Base-by-base conservation (phyloP, 169 alveolate genomes). In the Theileria annulata region DNA sequence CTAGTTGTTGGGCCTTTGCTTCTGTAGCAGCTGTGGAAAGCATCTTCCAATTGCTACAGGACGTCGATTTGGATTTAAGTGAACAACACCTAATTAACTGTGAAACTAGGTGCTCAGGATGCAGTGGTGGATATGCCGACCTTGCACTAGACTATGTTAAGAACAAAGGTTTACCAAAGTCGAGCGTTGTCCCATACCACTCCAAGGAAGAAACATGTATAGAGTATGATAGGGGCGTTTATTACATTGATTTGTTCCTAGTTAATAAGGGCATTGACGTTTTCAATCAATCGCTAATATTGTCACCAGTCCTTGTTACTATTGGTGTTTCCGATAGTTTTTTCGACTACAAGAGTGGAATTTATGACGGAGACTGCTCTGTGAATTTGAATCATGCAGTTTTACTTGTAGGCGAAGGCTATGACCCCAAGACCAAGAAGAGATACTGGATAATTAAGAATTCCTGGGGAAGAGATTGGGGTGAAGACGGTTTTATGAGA, bases 21-120 rank as follows among this genome's bases (percentile, higher is more conserved):
- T 67, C 96, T 6, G 87, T 91, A 3, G 94, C 95, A 2, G 33
- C 77, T 19, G 54, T 94, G 0, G 95, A 92, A 83, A 87, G 93
- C 31, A 87, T 81, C 35, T 94, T 82, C 79, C 73, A 63, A 51
- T 42, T 71, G 79, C 47, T 80, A 73, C 68, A 75, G 77, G 75
- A 81, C 37, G 62, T 15, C 37, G 42, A 35, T 3, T 35, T 87
- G 9, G 60, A 72, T 13, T 74, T 95, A 42, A 95, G 98, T 62
- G 97, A 84, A 80, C 96, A 96, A 74, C 92, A 95, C 87, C 73
- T 96, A 17, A 92, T 95, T 25, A 95, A 91, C 76, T 95, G 98
- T 75, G 87, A 91, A 12, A 63, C 27, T 21, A 63, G 72, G 35
- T 49, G 81, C 56, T 48, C 30, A 31, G 97, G 97, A 27, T 96